Percentiles rank a stretch among this genome's conserved stretches.
These are phyloP conservation scores for Fusarium globosum DNA, from an alignment of 2,329 filamentous ascomycete species.

Conservation along the genomic window DNA sequence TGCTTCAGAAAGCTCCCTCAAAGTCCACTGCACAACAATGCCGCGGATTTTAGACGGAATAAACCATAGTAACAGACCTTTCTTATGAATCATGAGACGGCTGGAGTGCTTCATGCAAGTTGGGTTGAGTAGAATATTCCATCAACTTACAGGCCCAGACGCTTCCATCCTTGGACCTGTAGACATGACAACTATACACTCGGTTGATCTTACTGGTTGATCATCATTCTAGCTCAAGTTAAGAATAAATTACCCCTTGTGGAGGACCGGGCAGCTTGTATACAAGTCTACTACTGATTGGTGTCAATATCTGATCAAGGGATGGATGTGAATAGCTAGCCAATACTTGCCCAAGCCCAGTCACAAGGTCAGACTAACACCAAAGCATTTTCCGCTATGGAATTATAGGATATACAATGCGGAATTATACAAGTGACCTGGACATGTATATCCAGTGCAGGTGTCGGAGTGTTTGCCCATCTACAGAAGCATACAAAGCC, in stretches of 20 bases:
- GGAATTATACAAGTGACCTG: neutral
- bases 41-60: fast-evolving
- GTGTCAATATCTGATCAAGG: too few species aligned
- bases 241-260: fast-evolving
- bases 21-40: neutral
- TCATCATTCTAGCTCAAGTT: fast-evolving
- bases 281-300: neutral
- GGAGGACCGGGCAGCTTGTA: fast-evolving
- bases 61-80: fast-evolving
- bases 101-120: fast-evolving
- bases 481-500: neutral
- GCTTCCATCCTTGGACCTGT: neutral
- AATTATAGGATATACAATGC: neutral
- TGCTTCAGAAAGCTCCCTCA: neutral
- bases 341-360: neutral
- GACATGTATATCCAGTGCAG: neutral
- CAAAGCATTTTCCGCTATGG: neutral
- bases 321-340: too few species aligned
- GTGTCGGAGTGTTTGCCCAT: neutral
- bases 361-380: neutral
- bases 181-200: too few species aligned
- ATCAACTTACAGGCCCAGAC: fast-evolving
- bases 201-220: too few species aligned
- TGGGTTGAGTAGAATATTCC: too few species aligned
- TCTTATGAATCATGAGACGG: fast-evolving